phyloP scores from a whole-genome alignment of 805 yeast genomes.

The Sungouiella blattae region DNA sequence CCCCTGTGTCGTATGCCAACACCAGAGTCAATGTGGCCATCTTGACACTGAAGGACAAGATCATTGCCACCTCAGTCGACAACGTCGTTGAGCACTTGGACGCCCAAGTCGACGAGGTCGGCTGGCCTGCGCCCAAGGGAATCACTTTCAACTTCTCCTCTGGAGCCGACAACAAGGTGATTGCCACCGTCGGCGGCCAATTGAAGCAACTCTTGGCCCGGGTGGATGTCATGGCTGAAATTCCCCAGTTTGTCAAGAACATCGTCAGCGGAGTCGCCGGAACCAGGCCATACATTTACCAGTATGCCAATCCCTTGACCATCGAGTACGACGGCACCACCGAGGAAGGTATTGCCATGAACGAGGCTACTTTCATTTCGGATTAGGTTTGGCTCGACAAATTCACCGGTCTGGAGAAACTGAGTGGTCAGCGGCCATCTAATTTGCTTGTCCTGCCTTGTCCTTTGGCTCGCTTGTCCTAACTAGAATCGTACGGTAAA shows the following conservation, averaged over 20 bases:
- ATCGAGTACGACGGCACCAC: constrained; percentile 40
- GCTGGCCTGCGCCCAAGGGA: constrained; percentile 83
- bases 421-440: neutral
- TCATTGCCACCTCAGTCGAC: constrained; percentile 60
- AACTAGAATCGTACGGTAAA: neutral
- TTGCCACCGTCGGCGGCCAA: constrained; percentile 56
- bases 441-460: neutral
- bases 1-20: constrained; percentile 85
- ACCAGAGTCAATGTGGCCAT: constrained; percentile 81
- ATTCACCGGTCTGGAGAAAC: neutral
- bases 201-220: constrained; percentile 71
- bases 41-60: constrained; percentile 58
- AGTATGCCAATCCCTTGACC: constrained; percentile 66
- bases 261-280: constrained; percentile 95
- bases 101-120: constrained; percentile 63
- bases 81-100: constrained; percentile 59
- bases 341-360: constrained; percentile 67
- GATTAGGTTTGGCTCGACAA: constrained; percentile 20
- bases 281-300: constrained; percentile 94
- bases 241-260: constrained; percentile 89
- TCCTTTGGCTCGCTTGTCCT: neutral
- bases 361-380: constrained; percentile 77
- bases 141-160: constrained; percentile 55
- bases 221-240: constrained; percentile 96
- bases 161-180: constrained; percentile 35